phyloP scores from a whole-genome alignment of 2,329 filamentous ascomycete genomes.

The Aspergillus aculeatinus region DNA sequence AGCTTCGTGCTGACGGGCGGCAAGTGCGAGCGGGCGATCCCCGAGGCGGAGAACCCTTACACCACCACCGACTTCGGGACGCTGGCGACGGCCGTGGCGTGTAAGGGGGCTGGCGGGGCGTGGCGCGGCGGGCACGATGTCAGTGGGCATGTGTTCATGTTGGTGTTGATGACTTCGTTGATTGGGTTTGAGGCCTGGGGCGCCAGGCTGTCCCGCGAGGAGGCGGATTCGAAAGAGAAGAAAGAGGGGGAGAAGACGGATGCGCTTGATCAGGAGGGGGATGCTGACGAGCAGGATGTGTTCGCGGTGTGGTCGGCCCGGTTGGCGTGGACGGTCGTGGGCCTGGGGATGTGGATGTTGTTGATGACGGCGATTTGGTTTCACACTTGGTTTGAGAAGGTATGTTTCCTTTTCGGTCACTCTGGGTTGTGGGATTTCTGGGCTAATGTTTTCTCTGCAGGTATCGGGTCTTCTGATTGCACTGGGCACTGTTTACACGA shows the following conservation, averaged over 20 bases:
- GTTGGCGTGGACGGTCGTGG: conserved; percentile 59
- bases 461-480: conserved; percentile 53
- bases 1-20: conserved; percentile 87
- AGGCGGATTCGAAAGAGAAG: not conserved
- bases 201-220: conserved; percentile 46
- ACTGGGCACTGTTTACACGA: conserved; percentile 48
- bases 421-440: not conserved
- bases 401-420: conserved; percentile 42
- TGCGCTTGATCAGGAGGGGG: not conserved
- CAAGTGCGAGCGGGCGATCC: conserved; percentile 64
- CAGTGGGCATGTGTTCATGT: conserved; percentile 88
- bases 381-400: conserved; percentile 98
- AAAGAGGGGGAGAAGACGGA: conserved; percentile 26
- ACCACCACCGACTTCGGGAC: conserved; percentile 32
- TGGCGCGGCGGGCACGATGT: conserved; percentile 98
- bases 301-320: conserved; percentile 56
- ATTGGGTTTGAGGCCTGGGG: conserved; percentile 74
- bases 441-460: conserved; percentile 29
- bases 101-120: conserved; percentile 74
- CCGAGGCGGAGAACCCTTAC: conserved; percentile 41
- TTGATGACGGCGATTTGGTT: conserved; percentile 99
- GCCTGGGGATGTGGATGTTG: conserved; percentile 87
- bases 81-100: conserved; percentile 72
- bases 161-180: conserved; percentile 80
- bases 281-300: conserved; percentile 45